A percentile compares a stretch with the other conserved stretches of the same genome.
phyloP scores from a whole-genome alignment of 2,329 filamentous ascomycete species.

The Pyrenophora seminiperda region DNA sequence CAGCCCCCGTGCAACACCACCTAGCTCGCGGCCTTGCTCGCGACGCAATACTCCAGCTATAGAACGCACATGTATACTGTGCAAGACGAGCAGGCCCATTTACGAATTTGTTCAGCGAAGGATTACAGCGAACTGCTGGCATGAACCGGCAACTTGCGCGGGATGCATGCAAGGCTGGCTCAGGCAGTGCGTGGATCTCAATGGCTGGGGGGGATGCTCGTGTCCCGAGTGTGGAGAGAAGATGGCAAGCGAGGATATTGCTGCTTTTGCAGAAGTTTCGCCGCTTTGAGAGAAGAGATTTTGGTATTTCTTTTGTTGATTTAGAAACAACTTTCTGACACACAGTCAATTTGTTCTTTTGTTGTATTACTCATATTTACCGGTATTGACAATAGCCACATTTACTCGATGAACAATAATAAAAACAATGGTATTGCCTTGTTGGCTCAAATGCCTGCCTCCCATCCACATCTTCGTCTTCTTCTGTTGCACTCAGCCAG shows the following conservation, averaged over 20 bases:
- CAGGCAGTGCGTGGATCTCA: constrained; percentile 24
- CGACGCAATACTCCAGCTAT: constrained; percentile 25
- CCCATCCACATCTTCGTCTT: no score
- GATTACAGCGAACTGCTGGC: constrained; percentile 34
- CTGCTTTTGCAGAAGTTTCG: constrained; percentile 26
- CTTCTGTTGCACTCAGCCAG: no score
- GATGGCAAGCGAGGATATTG: constrained; percentile 34
- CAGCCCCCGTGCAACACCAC: background rate
- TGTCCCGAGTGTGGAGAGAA: constrained; percentile 41
- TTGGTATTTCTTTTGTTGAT: background rate
- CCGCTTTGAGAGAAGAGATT: background rate
- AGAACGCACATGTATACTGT: constrained; percentile 35
- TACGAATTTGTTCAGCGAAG: constrained; percentile 29
- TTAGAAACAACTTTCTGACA: background rate
- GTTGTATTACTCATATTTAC: background rate
- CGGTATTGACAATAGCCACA: no score
- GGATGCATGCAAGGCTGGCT: constrained; percentile 37
- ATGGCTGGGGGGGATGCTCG: constrained; percentile 24
- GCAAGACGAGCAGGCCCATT: constrained; percentile 28
- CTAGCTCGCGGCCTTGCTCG: constrained; percentile 7
- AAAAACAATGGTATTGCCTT: no score
- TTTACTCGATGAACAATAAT: no score
- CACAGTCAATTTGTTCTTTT: background rate
- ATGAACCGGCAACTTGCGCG: constrained; percentile 37
- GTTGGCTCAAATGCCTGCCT: no score